phyloP scores from a whole-genome alignment of 768 basidiomycete species.

The Tricholoma sp. region DNA sequence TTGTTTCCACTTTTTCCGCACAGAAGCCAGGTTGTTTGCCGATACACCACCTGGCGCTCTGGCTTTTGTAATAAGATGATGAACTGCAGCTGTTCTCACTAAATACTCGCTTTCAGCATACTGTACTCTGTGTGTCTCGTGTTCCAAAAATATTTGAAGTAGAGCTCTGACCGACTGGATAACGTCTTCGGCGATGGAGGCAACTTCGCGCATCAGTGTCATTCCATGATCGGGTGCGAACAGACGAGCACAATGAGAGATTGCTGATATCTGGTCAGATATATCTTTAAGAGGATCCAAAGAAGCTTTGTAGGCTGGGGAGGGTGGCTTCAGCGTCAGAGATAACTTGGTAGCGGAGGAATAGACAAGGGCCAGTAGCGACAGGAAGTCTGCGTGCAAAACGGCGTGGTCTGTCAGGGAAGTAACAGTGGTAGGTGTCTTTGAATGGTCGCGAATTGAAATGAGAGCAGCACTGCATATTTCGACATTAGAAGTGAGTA shows the following conservation, averaged over 20 bases:
- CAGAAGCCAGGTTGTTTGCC: conserved; percentile 51
- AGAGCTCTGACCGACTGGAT: conserved; percentile 42
- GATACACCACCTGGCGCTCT: conserved; percentile 46
- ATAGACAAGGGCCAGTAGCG: conserved; percentile 55
- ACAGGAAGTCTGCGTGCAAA: conserved; percentile 51
- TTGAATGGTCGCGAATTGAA: conserved; percentile 17
- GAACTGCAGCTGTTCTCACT: conserved; percentile 51
- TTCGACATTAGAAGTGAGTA: conserved; percentile 29
- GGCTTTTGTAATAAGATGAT: conserved; percentile 52
- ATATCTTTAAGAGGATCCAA: conserved; percentile 50
- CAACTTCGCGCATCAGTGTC: conserved; percentile 41
- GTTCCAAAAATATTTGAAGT: conserved; percentile 35
- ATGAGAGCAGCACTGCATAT: conserved; percentile 34
- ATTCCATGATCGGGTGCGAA: conserved; percentile 42
- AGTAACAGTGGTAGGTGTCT: conserved; percentile 24
- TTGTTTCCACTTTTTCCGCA: conserved; percentile 43
- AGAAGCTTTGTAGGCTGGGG: conserved; percentile 47
- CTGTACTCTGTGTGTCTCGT: conserved; percentile 22
- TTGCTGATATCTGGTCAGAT: conserved; percentile 39
- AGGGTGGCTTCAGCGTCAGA: conserved; percentile 54
- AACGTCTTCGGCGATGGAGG: conserved; percentile 33
- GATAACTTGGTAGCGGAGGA: conserved; percentile 54
- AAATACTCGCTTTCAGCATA: conserved; percentile 44
- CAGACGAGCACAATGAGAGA: conserved; percentile 46
- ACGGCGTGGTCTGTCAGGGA: conserved; percentile 27